A percentile compares a stretch with the other conserved stretches of the same genome.
Conservation (phyloP, 352 stramenopile genomes). For the Phytophthora pseudosyringae region DNA sequence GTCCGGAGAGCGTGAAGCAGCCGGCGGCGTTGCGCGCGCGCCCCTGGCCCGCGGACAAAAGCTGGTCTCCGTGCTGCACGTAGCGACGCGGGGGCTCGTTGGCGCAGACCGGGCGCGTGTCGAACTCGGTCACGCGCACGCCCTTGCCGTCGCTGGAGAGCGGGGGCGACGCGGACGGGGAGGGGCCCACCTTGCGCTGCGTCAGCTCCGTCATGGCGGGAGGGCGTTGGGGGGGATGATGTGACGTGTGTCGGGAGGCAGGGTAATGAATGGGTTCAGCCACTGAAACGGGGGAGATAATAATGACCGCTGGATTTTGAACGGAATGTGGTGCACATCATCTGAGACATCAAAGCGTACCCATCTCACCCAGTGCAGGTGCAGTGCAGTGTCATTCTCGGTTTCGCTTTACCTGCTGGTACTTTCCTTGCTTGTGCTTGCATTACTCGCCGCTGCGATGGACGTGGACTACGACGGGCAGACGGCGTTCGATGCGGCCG, state of each 20-base stretch:
- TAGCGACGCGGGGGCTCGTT: slow-evolving; percentile 57
- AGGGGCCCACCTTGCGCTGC: slow-evolving; percentile 54
- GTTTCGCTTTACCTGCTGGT: slow-evolving; percentile 10
- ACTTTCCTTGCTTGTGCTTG: not conserved
- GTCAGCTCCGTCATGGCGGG: slow-evolving; percentile 47
- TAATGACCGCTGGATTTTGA: slow-evolving; percentile 19
- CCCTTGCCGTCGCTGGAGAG: slow-evolving; percentile 22
- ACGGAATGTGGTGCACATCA: slow-evolving; percentile 23
- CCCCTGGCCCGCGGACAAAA: slow-evolving; percentile 31
- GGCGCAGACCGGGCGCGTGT: slow-evolving; percentile 62
- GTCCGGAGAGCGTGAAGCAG: slow-evolving; percentile 43
- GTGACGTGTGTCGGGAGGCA: slow-evolving; percentile 15
- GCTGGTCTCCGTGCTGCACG: slow-evolving; percentile 46
- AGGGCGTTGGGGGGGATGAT: not conserved
- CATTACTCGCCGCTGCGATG: slow-evolving; percentile 33
- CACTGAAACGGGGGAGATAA: not conserved
- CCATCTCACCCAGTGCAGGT: not conserved
- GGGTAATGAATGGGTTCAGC: too few relatives aligned
- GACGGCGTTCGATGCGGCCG: slow-evolving; percentile 74
- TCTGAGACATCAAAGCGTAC: slow-evolving; percentile 13
- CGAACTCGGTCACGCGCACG: slow-evolving; percentile 61
- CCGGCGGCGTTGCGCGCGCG: slow-evolving; percentile 5
- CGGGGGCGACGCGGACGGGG: slow-evolving; percentile 8
- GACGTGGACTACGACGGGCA: slow-evolving; percentile 75
- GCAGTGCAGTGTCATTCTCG: not conserved